Conservation (phyloP, 2,329 filamentous ascomycete species). For the Xylaria sp. region DNA sequence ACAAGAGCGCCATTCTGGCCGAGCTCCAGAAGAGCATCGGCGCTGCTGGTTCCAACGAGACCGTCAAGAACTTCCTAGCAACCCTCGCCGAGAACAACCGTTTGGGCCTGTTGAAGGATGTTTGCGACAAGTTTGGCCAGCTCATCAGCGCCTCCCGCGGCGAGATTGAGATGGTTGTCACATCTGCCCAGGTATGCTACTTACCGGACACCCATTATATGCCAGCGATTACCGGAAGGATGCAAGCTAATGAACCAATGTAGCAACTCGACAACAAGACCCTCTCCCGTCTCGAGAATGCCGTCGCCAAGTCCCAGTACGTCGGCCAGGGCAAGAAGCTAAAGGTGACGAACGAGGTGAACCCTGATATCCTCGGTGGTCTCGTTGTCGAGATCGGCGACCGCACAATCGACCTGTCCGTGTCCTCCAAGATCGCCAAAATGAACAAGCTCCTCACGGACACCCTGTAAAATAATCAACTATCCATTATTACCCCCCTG, state of each 20-base stretch:
- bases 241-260: conserved; percentile 19
- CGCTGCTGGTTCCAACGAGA: conserved; percentile 73
- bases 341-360: conserved; percentile 95
- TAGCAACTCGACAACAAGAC: conserved; percentile 84
- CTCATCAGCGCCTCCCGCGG: conserved; percentile 90
- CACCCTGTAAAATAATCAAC: conserved; percentile 78
- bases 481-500: conserved; percentile 31
- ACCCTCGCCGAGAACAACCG: conserved; percentile 98
- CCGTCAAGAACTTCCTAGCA: conserved; percentile 91
- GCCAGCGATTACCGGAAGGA: not conserved
- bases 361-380: conserved; percentile 92
- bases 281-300: conserved; percentile 84
- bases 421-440: conserved; percentile 93
- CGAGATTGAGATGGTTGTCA: conserved; percentile 93
- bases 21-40: conserved; percentile 89
- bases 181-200: conserved; percentile 80
- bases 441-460: conserved; percentile 99
- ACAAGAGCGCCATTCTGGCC: conserved; percentile 87
- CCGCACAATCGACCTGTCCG: conserved; percentile 96
- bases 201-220: not conserved
- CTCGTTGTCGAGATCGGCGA: conserved; percentile 96
- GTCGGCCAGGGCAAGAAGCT: conserved; percentile 94
- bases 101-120: conserved; percentile 80
- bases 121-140: conserved; percentile 86
- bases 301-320: conserved; percentile 89